Percentiles rank a stretch among this genome's conserved stretches.
These are phyloP conservation scores for Aspergillus baeticus DNA, from an alignment of 495 filamentous ascomycete species.

Conservation along the genomic window DNA sequence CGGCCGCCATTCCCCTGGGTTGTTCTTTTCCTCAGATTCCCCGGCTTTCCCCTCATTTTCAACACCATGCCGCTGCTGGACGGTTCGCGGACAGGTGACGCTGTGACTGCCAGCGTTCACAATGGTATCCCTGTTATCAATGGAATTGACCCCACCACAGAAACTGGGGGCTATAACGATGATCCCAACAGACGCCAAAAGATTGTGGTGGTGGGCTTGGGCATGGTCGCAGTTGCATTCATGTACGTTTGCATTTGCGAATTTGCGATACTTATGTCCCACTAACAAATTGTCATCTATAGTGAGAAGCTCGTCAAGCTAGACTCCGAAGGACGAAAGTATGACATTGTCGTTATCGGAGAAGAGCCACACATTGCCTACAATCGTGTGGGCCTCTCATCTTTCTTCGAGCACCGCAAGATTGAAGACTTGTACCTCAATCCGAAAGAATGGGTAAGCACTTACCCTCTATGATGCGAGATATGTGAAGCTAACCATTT, in stretches of 20 bases:
- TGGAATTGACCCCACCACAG: conserved; percentile 1
- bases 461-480: neutral
- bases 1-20: neutral
- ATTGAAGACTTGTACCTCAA: conserved; percentile 91
- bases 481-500: neutral
- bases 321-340: conserved; percentile 73
- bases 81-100: conserved; percentile 29
- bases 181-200: conserved; percentile 51
- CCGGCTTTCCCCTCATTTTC: neutral
- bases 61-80: conserved; percentile 37
- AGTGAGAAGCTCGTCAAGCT: conserved; percentile 91
- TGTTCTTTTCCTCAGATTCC: neutral
- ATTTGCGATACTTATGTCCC: neutral
- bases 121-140: conserved; percentile 7
- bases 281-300: neutral
- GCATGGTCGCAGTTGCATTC: conserved; percentile 94
- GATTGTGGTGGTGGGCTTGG: conserved; percentile 85
- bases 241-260: conserved; percentile 58
- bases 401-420: conserved; percentile 87
- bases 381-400: conserved; percentile 93
- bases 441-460: conserved; percentile 76
- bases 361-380: conserved; percentile 92
- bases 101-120: conserved; percentile 25
- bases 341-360: conserved; percentile 86
- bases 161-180: neutral